Evolutionary conservation across 1,284 basidiomycete species (phyloP), one percentile per base, ranked within the genome.

Genomic region (Earliella scabrosa): DNA sequence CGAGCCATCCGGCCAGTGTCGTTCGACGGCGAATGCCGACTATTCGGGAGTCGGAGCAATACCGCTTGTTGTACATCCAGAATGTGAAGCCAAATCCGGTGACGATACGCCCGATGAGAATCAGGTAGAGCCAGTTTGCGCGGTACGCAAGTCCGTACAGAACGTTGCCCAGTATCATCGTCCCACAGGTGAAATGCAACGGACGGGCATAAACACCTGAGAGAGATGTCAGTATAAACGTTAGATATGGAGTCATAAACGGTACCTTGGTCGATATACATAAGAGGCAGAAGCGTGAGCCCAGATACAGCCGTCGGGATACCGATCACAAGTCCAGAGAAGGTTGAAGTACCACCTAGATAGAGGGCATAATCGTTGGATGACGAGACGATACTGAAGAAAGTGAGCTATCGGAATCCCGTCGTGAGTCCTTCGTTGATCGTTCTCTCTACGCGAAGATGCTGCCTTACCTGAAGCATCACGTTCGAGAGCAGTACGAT

Each of bases 341-440:
- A 90, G 0, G 83, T 86, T 13, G 85, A 75, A 11, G 74, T 79
- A 14, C 87, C 88, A 29, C 87, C 87, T 3, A 90, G 72, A 63
- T 82, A 75, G 56, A 82, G 75, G 0, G 85, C 82, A 65, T 89
- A 89, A 47, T 76, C 74, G 64, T 80, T 83, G 1, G 86, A 82
- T 0, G 88, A 86, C 1, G 88, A 85, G 3, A 90, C 83, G 34
- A 87, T 75, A 57, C 88, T 81, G 69, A 86, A 90, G 73, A 88
- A 88, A 0, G 84, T 82, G 5, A 86, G 68, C 87, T 88, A 32
- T 26, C 11, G 13, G 27, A n/a, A 18, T 16, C 9, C 1, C 14
- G 27, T 14, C 13, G 41, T 27, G 3, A 32, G 26, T 9, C 2
- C 10, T 41, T 11, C 9, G 4, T n/a, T 27, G 4, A 7, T 31